These are phyloP conservation scores for Euphorbia peplus DNA, from an alignment of 345 rosid genomes.

Conservation along the genomic window DNA sequence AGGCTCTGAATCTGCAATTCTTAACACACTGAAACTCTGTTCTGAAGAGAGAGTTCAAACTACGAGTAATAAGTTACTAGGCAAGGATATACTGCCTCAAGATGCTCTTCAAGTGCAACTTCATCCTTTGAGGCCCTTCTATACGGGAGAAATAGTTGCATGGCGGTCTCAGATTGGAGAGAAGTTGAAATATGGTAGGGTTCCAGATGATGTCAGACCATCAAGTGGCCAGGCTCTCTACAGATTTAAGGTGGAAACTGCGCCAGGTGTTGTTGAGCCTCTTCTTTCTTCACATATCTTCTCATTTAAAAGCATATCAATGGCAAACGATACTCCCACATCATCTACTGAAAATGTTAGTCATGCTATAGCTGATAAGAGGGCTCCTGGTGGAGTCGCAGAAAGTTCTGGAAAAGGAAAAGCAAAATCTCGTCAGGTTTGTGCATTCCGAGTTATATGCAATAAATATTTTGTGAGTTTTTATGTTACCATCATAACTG, in stretches of 20 bases:
- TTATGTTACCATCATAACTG: neutral
- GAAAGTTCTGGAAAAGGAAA: conserved; percentile 52
- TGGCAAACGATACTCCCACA: conserved; percentile 47
- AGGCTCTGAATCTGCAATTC: conserved; percentile 65
- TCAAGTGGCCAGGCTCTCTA: conserved; percentile 87
- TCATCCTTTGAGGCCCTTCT: conserved; percentile 90
- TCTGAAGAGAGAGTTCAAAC: conserved; percentile 50
- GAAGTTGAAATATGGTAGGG: conserved; percentile 85
- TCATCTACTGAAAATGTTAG: conserved; percentile 28
- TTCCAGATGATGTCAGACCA: conserved; percentile 90
- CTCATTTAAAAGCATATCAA: conserved; percentile 71
- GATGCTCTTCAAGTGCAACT: conserved; percentile 86
- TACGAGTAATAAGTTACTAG: conserved; percentile 44
- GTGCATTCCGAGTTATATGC: conserved; percentile 12
- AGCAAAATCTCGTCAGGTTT: conserved; percentile 61
- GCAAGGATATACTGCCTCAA: conserved; percentile 71
- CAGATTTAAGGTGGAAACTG: conserved; percentile 77
- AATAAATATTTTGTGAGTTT: neutral
- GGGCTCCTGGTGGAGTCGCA: conserved; percentile 26
- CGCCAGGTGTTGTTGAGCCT: conserved; percentile 52
- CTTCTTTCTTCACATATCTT: conserved; percentile 90
- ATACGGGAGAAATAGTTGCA: conserved; percentile 88
- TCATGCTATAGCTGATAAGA: conserved; percentile 26
- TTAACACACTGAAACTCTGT: conserved; percentile 53
- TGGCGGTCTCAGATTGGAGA: conserved; percentile 76